Evolutionary conservation across 352 stramenopile species (phyloP).

Genomic region (Phytophthora sp.): DNA sequence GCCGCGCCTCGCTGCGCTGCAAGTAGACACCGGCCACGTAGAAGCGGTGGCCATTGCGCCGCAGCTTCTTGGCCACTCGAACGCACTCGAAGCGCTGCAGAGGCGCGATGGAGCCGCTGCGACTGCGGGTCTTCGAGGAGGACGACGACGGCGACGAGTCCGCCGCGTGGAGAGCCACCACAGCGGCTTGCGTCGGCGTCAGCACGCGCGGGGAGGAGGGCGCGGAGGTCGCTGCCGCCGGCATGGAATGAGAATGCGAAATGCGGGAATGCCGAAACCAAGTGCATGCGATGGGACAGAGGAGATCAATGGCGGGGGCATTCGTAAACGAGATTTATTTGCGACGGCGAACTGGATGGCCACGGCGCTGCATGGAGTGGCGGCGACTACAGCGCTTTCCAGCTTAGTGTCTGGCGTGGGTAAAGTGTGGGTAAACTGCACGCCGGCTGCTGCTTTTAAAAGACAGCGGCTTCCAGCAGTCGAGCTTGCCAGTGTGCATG

Average conservation of each 20-base stretch:
- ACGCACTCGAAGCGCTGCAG: conserved; percentile 40
- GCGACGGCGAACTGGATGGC: not conserved
- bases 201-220: conserved; percentile 9
- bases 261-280: no score
- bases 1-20: conserved; percentile 30
- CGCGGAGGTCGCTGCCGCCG: not conserved
- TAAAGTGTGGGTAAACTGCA: no score
- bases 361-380: no score
- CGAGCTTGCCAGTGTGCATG: no score
- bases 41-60: conserved; percentile 27
- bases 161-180: conserved; percentile 16
- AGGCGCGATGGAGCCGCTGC: conserved; percentile 21
- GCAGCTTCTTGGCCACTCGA: conserved; percentile 33
- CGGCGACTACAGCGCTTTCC: no score
- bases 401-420: no score
- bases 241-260: not conserved
- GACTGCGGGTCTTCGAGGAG: conserved; percentile 4
- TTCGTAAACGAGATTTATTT: not conserved
- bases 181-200: conserved; percentile 24
- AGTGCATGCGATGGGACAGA: not conserved
- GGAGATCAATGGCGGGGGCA: not conserved
- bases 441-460: no score
- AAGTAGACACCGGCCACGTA: conserved; percentile 42
- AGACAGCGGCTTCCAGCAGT: no score
- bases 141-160: not conserved